Evolutionary conservation across 305 asterid genomes (phyloP).

Genomic region (Fraxinus latifolia): DNA sequence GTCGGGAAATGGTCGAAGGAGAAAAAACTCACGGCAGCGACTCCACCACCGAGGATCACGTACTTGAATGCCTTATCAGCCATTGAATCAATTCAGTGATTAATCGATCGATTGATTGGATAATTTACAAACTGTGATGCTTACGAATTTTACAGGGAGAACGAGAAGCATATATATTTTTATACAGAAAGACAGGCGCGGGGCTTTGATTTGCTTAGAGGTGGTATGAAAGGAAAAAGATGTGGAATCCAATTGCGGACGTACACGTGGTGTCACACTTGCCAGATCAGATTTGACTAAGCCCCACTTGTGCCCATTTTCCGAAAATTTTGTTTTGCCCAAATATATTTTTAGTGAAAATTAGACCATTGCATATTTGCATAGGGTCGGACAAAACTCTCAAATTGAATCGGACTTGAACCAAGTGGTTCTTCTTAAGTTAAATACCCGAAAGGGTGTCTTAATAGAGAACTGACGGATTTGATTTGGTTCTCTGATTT

Average conservation of each 20-base stretch:
- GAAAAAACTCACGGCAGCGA: constrained; percentile 60
- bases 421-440: too few relatives aligned
- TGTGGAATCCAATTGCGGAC: neutral
- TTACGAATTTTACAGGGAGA: neutral
- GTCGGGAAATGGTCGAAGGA: constrained; percentile 7
- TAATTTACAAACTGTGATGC: neutral
- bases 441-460: too few relatives aligned
- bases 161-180: neutral
- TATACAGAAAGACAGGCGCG: neutral
- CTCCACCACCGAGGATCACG: constrained; percentile 83
- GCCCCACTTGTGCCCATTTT: too few relatives aligned
- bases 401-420: too few relatives aligned
- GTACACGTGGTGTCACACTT: neutral
- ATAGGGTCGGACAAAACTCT: too few relatives aligned
- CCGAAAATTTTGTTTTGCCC: too few relatives aligned
- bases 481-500: too few relatives aligned
- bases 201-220: neutral
- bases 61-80: constrained; percentile 70
- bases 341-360: too few relatives aligned
- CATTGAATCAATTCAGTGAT: constrained; percentile 27
- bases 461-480: too few relatives aligned
- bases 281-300: neutral
- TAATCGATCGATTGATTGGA: constrained; percentile 5
- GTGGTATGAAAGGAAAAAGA: neutral
- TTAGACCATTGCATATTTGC: too few relatives aligned